Evolutionary conservation across 257 asterid genomes (phyloP), one percentile per base, ranked within the genome.

Genomic region (Jasminum sambac): DNA sequence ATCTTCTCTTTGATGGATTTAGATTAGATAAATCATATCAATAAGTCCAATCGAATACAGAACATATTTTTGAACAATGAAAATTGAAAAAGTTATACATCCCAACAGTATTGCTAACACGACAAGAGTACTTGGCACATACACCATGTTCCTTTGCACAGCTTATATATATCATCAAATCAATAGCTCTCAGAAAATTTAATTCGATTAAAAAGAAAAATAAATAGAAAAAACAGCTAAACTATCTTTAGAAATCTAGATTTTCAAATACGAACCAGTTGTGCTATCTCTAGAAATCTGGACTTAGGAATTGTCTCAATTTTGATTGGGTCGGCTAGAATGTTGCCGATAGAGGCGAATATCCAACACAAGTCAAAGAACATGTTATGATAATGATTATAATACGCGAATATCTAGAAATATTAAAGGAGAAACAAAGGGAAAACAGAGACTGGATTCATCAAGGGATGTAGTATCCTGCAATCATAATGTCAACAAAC

Each of bases 71-170:
- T n/a, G n/a, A n/a, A n/a, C n/a, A n/a, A n/a, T n/a, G n/a, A 24
- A 2, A 17, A 12, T 43, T 38, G 4, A 13, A 14, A 62, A 36
- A 4, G 8, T n/a, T 13, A 62, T 68, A 88, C 98, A 92, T 90
- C 80, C 98, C 96, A 68, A 92, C 69, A 25, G 83, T 62, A 11
- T 76, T 80, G 37, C 64, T 87, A 74, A 85, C 96, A 30, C 83
- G 88, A 79, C 98, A 90, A 0, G 90, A 88, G 52, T 96, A 92
- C 79, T 92, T 92, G 55, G 98, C 98, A 66, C 98, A 92, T 60
- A 90, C 87, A 4, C 79, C 55, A 57, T 90, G 88, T 87, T 92
- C 95, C 96, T 86, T 92, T n/a, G 96, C 96, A 77, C 98, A 92
- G 24, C 86, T 96, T 92, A 80, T 72, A 78, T 41, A 61, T n/a